Evolutionary conservation across 495 filamentous ascomycete genomes (phyloP).

Genomic region (Ramalina intermedia): DNA sequence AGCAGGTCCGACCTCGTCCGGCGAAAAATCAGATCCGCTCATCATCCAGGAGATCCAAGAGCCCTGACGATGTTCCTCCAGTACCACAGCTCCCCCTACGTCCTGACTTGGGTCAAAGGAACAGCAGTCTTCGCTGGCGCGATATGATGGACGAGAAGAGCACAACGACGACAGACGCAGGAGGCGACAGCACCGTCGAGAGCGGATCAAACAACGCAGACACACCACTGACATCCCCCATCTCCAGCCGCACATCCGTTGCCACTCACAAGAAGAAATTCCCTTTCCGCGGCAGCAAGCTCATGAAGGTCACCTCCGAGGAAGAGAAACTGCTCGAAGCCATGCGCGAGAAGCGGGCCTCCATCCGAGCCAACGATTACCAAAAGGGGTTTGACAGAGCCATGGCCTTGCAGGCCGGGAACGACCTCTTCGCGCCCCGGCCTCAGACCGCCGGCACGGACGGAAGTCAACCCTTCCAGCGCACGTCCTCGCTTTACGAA

Average conservation of each 20-base stretch:
- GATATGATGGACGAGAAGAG: constrained; percentile 11
- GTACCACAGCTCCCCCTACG: constrained; percentile 13
- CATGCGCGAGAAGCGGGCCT: constrained; percentile 62
- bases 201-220: constrained; percentile 5
- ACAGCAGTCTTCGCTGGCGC: constrained; percentile 13
- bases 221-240: background rate
- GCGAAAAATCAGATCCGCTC: constrained; percentile 5
- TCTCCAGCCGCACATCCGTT: background rate
- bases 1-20: constrained; percentile 10
- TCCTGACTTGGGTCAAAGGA: constrained; percentile 7
- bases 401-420: constrained; percentile 5
- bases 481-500: constrained; percentile 9
- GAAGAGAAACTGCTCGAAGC: constrained; percentile 73
- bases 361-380: constrained; percentile 59
- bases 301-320: constrained; percentile 78
- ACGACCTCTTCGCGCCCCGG: background rate
- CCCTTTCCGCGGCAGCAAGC: constrained; percentile 29
- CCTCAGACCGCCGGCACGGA: constrained; percentile 14
- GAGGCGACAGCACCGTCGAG: constrained; percentile 4
- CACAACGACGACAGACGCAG: background rate
- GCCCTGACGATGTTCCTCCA: constrained; percentile 11
- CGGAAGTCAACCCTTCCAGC: constrained; percentile 3
- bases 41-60: constrained; percentile 4
- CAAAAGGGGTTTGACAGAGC: constrained; percentile 25
- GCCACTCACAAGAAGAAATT: background rate